Percentiles rank a stretch among this genome's conserved stretches.
Evolutionary conservation across 768 basidiomycete species (phyloP).

Genomic region (Pleurotus tuber-regium): DNA sequence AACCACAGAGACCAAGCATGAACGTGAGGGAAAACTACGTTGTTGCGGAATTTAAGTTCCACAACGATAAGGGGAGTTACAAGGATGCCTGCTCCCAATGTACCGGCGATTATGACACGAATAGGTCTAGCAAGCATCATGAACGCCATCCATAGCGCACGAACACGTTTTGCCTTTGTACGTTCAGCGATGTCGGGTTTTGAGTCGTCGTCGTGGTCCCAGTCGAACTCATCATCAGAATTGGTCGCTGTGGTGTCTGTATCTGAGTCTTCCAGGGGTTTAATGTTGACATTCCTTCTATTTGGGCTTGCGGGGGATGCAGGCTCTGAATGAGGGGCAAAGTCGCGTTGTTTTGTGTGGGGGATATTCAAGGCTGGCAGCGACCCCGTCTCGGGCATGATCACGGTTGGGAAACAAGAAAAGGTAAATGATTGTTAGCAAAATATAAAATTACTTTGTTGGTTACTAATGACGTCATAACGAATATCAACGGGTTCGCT

Average conservation of each 20-base stretch:
- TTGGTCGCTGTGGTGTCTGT: constrained; percentile 53
- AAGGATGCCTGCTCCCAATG: constrained; percentile 60
- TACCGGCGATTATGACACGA: constrained; percentile 55
- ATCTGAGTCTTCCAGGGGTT: constrained; percentile 21
- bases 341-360: constrained; percentile 1
- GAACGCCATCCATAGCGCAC: constrained; percentile 60
- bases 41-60: constrained; percentile 54
- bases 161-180: constrained; percentile 57
- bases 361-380: constrained; percentile 1
- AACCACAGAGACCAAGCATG: constrained; percentile 69
- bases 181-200: constrained; percentile 23
- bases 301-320: background rate
- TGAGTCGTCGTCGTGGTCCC: constrained; percentile 61
- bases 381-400: background rate
- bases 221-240: constrained; percentile 70
- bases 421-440: too few species aligned
- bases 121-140: constrained; percentile 63
- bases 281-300: background rate
- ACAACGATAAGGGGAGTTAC: constrained; percentile 72
- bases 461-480: background rate
- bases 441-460: too few species aligned
- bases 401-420: background rate
- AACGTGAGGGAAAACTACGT: constrained; percentile 49
- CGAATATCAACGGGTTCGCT: too few species aligned
- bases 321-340: constrained; percentile 2